These are phyloP conservation scores for Didymella pomorum DNA, from an alignment of 2,329 filamentous ascomycete species.

Conservation along the genomic window DNA sequence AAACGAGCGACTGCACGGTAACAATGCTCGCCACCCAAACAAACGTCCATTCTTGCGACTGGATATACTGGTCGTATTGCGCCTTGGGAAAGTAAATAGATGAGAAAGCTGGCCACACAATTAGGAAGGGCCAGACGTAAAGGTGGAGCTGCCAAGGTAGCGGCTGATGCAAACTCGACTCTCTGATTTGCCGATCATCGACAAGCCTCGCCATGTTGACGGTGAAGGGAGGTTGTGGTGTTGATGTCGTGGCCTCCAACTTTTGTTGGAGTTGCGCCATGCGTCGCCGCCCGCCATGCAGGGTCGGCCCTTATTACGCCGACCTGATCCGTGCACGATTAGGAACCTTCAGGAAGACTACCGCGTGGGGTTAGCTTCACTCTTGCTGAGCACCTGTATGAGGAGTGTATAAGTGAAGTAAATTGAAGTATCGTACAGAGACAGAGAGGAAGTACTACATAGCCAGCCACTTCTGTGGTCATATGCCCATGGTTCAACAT, in stretches of 20 bases:
- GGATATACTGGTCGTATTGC: conserved; percentile 89
- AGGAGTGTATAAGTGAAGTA: too few species aligned
- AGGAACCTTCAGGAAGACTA: conserved; percentile 18
- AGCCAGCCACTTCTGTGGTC: too few species aligned
- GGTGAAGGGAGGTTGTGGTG: conserved; percentile 19
- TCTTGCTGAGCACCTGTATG: too few species aligned
- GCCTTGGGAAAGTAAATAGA: conserved; percentile 83
- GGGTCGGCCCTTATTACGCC: conserved; percentile 15
- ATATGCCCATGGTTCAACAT: too few species aligned
- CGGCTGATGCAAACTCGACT: conserved; percentile 86
- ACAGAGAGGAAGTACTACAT: too few species aligned
- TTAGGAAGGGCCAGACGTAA: conserved; percentile 91
- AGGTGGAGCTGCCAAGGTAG: conserved; percentile 81
- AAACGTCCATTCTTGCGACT: conserved; percentile 97
- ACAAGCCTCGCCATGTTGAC: conserved; percentile 59
- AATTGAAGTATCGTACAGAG: too few species aligned
- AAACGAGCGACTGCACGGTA: conserved; percentile 85
- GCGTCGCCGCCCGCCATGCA: conserved; percentile 21
- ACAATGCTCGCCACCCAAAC: conserved; percentile 90
- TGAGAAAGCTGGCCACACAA: conserved; percentile 92
- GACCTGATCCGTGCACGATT: conserved; percentile 5
- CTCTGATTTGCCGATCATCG: conserved; percentile 86
- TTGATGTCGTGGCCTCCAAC: too few species aligned
- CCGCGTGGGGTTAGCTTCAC: conserved; percentile 10
- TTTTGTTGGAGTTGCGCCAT: conserved; percentile 25